Base-by-base conservation (phyloP, 257 asterid species). In the Phtheirospermum japonicum region DNA sequence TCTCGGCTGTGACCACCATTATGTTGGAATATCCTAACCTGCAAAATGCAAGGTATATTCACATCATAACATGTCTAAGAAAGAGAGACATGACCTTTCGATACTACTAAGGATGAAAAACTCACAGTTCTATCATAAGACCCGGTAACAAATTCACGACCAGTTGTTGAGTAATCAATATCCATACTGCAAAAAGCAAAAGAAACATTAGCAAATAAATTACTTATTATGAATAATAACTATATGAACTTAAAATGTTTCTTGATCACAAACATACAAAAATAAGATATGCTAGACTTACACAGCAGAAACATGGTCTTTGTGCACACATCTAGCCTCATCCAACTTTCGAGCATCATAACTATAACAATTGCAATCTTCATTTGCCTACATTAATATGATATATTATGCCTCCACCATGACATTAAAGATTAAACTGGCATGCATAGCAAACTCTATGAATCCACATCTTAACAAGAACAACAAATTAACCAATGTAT, bases 1-100 rank as follows among this genome's bases (percentile, higher is more conserved):
- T 92, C 99, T 71, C 97, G 85, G 79, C 99, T 89, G 76, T 89
- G 97, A 43, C 97, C 97, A 14, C 94, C 97, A 76, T 92, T 92
- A 75, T 85, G 83, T 64, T 75, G 90, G 81, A 86, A 92, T 54
- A 92, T 86, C 74, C 99, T 79, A 65, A 92, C 88, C 99, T 92
- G 89, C 65, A 75, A 70, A 64, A 63, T 52, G 57, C 31, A 72
- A 54, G 49, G 11, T 10, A 40, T 40, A 64, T 26, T 31, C 53
- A 60, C 37, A 66, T 57, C 16, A 43, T 46, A 31, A 57, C 4
- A 26, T 37, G 23, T 5, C 45, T 31, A 14, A 2, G 60, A 68
- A 45, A 51, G 49, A 37, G 36, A 65, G n/a, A 16, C 40, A 40
- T 23, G 36, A 36, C 8, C 37, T 37, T 66, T 18, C 34, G 31